Evolutionary conservation across 2,329 filamentous ascomycete species (phyloP).

Genomic region (Grosmannia huntii): DNA sequence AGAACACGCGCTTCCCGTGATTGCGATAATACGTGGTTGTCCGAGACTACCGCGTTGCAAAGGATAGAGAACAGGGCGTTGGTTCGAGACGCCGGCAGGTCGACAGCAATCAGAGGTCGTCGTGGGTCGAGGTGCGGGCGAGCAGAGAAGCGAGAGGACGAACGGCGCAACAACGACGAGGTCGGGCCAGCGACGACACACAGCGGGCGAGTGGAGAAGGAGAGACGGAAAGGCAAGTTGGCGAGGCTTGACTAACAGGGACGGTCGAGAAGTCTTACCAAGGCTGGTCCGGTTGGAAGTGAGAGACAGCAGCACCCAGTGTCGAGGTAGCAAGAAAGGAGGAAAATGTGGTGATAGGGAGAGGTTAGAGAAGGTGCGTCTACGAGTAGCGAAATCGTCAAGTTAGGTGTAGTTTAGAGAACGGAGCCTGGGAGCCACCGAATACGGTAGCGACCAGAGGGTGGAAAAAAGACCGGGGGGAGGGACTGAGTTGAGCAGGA

Average conservation of each 20-base stretch:
- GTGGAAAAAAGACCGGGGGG: background rate
- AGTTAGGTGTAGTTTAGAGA: background rate
- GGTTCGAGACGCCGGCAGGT: no score
- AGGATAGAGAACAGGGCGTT: no score
- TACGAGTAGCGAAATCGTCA: background rate
- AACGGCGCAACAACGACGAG: conserved; percentile 1
- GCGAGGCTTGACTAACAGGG: background rate
- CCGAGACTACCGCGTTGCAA: no score
- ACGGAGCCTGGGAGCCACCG: background rate
- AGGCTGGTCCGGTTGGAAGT: background rate
- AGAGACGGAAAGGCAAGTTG: background rate
- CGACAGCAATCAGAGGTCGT: background rate
- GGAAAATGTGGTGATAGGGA: background rate
- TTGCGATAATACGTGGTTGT: no score
- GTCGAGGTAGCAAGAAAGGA: no score
- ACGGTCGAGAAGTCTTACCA: background rate
- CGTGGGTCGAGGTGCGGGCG: background rate
- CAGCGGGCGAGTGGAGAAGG: background rate
- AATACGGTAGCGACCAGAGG: background rate
- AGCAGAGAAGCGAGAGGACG: background rate
- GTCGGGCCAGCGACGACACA: conserved; percentile 5
- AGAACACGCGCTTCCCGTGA: no score
- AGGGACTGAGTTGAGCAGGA: background rate
- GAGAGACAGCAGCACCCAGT: background rate
- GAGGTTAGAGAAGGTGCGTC: background rate